Conservation (phyloP, 768 basidiomycete species). For the Mrakia frigida region DNA sequence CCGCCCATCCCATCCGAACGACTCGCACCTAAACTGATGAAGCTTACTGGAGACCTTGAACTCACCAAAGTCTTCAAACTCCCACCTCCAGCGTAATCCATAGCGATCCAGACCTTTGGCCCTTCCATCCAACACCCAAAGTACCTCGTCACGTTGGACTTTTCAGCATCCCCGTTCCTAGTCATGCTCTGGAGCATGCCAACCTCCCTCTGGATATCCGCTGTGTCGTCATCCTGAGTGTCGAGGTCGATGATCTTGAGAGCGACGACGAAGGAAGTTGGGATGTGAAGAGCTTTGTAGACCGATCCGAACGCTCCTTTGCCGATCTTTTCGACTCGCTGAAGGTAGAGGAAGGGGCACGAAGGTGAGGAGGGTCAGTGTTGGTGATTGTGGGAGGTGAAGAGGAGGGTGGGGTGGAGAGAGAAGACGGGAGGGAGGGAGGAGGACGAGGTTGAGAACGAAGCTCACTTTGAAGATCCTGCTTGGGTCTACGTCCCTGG, state of each 20-base stretch:
- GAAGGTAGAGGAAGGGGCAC: neutral
- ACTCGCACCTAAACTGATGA: no score
- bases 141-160: slow-evolving; percentile 80
- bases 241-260: slow-evolving; percentile 99
- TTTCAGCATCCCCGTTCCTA: slow-evolving; percentile 56
- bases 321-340: slow-evolving; percentile 73
- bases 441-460: neutral
- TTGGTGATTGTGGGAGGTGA: neutral
- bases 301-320: slow-evolving; percentile 96
- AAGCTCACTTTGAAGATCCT: slow-evolving; percentile 16
- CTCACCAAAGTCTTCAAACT: slow-evolving; percentile 72
- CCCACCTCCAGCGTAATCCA: slow-evolving; percentile 95
- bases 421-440: neutral
- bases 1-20: no score
- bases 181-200: slow-evolving; percentile 60
- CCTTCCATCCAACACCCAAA: slow-evolving; percentile 95
- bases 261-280: slow-evolving; percentile 82
- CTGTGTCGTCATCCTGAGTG: slow-evolving; percentile 91
- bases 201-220: slow-evolving; percentile 93
- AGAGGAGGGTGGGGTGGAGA: neutral
- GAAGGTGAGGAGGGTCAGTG: neutral
- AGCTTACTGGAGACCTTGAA: slow-evolving; percentile 26
- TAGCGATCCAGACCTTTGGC: slow-evolving; percentile 95
- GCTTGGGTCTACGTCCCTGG: slow-evolving; percentile 18
- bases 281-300: slow-evolving; percentile 70